Conservation (phyloP, 805 yeast species). For the Soucietia sequanensis region DNA sequence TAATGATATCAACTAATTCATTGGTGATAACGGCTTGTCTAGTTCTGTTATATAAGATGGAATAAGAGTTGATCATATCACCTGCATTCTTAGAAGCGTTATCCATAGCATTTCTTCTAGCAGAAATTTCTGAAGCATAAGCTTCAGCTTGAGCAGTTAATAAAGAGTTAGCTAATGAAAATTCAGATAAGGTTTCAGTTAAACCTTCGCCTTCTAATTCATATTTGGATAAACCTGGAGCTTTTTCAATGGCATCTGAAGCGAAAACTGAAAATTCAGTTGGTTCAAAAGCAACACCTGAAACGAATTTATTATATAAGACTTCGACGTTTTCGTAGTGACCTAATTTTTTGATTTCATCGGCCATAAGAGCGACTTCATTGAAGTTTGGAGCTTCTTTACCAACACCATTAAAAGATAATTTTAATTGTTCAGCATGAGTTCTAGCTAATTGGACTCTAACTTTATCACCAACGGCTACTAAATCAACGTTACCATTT, state of each 20-base stretch:
- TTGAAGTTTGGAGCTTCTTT: conserved; percentile 93
- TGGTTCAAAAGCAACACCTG: conserved; percentile 92
- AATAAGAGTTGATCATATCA: conserved; percentile 95
- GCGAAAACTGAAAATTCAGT: conserved; percentile 63
- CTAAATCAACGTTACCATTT: conserved; percentile 69
- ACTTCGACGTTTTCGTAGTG: conserved; percentile 77
- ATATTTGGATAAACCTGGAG: conserved; percentile 83
- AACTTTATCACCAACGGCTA: conserved; percentile 91
- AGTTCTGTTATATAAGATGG: conserved; percentile 98
- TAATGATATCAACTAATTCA: conserved; percentile 98
- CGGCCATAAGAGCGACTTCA: conserved; percentile 88
- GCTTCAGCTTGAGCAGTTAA: conserved; percentile 95
- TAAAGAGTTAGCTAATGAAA: conserved; percentile 85
- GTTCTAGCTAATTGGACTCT: conserved; percentile 88
- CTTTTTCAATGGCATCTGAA: conserved; percentile 68
- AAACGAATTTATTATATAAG: conserved; percentile 81
- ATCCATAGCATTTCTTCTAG: conserved; percentile 99
- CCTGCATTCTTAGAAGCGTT: conserved; percentile 99
- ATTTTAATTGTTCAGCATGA: conserved; percentile 61
- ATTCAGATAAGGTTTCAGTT: conserved; percentile 76
- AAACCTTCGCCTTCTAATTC: conserved; percentile 68
- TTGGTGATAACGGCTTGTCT: conserved; percentile 99
- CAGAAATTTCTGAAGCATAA: conserved; percentile 95
- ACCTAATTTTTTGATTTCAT: conserved; percentile 69
- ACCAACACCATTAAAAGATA: conserved; percentile 89